These are phyloP conservation scores for Plectosphaerella sp. DNA, from an alignment of 2,329 filamentous ascomycete genomes.

Conservation along the genomic window DNA sequence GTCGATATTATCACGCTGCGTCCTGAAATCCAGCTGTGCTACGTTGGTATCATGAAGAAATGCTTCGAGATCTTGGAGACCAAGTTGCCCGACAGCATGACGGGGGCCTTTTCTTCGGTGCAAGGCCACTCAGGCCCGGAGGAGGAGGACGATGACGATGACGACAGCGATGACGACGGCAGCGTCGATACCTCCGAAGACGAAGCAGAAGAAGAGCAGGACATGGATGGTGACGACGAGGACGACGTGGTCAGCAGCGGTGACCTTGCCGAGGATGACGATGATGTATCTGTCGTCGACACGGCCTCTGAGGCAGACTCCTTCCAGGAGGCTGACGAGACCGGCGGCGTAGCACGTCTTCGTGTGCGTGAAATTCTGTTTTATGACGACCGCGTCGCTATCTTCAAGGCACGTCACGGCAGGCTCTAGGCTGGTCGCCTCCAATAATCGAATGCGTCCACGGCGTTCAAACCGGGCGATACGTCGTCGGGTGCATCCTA, in stretches of 20 bases:
- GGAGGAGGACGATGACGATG: slow-evolving; percentile 27
- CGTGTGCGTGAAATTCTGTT: slow-evolving; percentile 74
- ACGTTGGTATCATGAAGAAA: slow-evolving; percentile 70
- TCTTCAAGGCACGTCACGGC: slow-evolving; percentile 73
- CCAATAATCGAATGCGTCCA: too few species aligned
- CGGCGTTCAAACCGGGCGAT: not conserved
- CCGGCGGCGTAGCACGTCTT: slow-evolving; percentile 46
- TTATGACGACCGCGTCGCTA: slow-evolving; percentile 77
- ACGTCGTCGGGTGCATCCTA: too few species aligned
- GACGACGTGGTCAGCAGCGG: slow-evolving; percentile 21
- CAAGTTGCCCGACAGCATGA: slow-evolving; percentile 36
- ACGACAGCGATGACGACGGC: slow-evolving; percentile 33
- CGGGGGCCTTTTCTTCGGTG: slow-evolving; percentile 6
- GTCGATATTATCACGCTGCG: slow-evolving; percentile 74
- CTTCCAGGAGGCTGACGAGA: not conserved
- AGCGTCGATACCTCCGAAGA: slow-evolving; percentile 24
- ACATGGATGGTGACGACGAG: slow-evolving; percentile 29
- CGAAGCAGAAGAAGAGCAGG: slow-evolving; percentile 27
- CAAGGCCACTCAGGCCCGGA: slow-evolving; percentile 18
- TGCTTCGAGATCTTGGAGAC: slow-evolving; percentile 79
- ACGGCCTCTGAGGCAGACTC: slow-evolving; percentile 36
- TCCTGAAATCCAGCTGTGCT: slow-evolving; percentile 72
- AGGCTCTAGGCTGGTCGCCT: slow-evolving; percentile 25
- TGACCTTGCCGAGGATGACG: slow-evolving; percentile 23
- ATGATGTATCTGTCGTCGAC: slow-evolving; percentile 22